Percentiles rank a stretch among this genome's conserved stretches.
These are phyloP conservation scores for Acorus gramineus DNA, from an alignment of 106 monocot genomes.

Conservation along the genomic window DNA sequence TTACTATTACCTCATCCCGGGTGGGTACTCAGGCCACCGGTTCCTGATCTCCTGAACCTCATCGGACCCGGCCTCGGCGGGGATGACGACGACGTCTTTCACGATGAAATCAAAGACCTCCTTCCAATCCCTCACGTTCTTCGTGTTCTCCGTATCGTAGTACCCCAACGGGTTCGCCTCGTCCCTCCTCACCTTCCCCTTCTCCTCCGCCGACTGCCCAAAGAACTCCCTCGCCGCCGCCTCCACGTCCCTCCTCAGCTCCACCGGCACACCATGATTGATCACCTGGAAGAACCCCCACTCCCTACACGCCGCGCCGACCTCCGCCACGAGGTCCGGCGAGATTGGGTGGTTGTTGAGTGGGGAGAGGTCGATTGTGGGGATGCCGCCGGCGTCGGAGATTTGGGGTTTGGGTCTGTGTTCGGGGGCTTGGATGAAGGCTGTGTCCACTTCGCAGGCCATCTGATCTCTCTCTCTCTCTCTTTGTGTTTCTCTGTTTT, in stretches of 20 bases:
- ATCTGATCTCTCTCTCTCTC: not conserved
- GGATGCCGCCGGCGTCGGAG: constrained; percentile 34
- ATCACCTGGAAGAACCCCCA: constrained; percentile 77
- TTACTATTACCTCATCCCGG: not conserved
- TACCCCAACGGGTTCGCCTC: constrained; percentile 33
- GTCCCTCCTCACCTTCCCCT: constrained; percentile 29
- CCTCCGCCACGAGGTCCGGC: constrained; percentile 17
- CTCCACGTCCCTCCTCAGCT: constrained; percentile 16
- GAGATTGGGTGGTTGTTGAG: constrained; percentile 7
- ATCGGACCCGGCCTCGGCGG: not conserved
- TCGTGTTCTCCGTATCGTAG: constrained; percentile 29
- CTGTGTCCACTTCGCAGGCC: constrained; percentile 33
- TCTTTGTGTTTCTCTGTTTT: too few species aligned
- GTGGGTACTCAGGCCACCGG: constrained; percentile 21
- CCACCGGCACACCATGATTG: constrained; percentile 44
- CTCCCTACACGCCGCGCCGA: constrained; percentile 33
- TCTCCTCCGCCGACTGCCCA: constrained; percentile 35
- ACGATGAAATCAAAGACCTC: constrained; percentile 25
- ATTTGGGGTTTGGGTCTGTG: constrained; percentile 48
- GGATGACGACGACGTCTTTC: not conserved
- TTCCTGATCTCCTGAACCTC: not conserved
- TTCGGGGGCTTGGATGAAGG: constrained; percentile 50
- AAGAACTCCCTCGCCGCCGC: constrained; percentile 42
- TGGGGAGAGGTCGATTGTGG: constrained; percentile 33
- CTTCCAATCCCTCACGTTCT: constrained; percentile 39